Conservation (phyloP, 2,329 filamentous ascomycete genomes). For the Epichloe sp. region DNA sequence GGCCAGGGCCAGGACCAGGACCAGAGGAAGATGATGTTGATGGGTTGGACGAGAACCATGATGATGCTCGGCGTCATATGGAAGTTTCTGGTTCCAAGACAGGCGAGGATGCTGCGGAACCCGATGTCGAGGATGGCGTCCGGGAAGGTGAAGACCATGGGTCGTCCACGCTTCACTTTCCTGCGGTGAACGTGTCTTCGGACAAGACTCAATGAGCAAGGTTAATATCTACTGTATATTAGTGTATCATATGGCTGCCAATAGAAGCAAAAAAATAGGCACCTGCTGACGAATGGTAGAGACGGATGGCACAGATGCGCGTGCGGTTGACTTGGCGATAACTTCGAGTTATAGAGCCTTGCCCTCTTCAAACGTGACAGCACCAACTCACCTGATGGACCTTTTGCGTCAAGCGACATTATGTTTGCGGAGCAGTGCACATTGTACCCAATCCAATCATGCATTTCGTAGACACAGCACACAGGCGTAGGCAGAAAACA, state of each 20-base stretch:
- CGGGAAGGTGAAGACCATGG: too few relatives aligned
- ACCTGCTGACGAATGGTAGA: too few relatives aligned
- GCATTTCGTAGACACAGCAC: background rate
- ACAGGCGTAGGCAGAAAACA: background rate
- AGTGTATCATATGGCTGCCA: background rate
- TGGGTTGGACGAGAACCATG: background rate
- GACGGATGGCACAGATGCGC: background rate
- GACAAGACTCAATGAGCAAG: background rate
- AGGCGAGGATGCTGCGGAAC: too few relatives aligned
- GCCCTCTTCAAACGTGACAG: too few relatives aligned
- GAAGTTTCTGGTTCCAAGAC: too few relatives aligned
- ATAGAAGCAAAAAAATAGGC: background rate
- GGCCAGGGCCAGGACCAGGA: background rate
- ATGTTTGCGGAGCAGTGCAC: background rate
- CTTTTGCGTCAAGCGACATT: too few relatives aligned
- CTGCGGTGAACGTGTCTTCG: background rate
- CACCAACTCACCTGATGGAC: too few relatives aligned
- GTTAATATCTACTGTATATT: background rate
- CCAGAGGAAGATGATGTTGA: background rate
- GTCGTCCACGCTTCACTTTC: too few relatives aligned
- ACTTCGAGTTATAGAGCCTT: too few relatives aligned
- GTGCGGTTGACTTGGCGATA: too few relatives aligned
- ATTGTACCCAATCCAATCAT: background rate
- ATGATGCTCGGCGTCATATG: background rate
- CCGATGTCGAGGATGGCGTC: too few relatives aligned